A percentile compares a stretch with the other conserved stretches of the same genome.
Conservation (phyloP, 169 alveolate species). For the Theileria equi region DNA sequence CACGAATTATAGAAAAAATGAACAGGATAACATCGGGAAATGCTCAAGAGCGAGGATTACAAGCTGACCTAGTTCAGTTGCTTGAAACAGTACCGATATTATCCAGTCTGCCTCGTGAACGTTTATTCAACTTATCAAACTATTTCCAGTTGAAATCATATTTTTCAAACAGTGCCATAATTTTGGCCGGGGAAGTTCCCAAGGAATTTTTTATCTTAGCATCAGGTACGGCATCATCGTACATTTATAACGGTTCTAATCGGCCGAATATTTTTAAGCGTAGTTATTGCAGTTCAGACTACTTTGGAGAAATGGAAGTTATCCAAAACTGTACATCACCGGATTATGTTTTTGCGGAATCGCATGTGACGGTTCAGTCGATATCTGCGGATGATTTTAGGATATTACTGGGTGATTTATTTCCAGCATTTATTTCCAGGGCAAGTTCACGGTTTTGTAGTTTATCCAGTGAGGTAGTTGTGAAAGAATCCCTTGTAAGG, state of each 20-base stretch:
- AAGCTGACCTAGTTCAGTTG: constrained; percentile 24
- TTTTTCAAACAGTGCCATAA: constrained; percentile 66
- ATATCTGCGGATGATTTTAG: constrained; percentile 17
- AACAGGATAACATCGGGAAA: constrained; percentile 11
- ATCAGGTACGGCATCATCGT: constrained; percentile 75
- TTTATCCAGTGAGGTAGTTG: background rate
- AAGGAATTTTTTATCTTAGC: constrained; percentile 64
- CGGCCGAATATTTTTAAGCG: constrained; percentile 44
- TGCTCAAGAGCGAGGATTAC: constrained; percentile 39
- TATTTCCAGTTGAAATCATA: constrained; percentile 51
- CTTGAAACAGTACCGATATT: constrained; percentile 50
- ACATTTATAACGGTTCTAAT: constrained; percentile 63
- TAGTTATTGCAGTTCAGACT: constrained; percentile 58
- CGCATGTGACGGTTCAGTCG: constrained; percentile 70
- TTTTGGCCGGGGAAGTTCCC: constrained; percentile 74
- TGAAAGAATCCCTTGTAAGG: background rate
- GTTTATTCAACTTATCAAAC: constrained; percentile 12
- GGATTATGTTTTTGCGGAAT: constrained; percentile 65
- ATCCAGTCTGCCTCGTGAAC: constrained; percentile 38
- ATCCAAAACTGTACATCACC: constrained; percentile 55
- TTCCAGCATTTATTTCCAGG: constrained; percentile 29
- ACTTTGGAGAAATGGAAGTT: constrained; percentile 70
- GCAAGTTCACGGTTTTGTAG: background rate
- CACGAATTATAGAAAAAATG: too few species aligned
- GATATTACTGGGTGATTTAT: constrained; percentile 32